A percentile compares a stretch with the other conserved stretches of the same genome.
phyloP scores from a whole-genome alignment of 129 eudicot genomes.

The Chrysanthemum seticuspe region DNA sequence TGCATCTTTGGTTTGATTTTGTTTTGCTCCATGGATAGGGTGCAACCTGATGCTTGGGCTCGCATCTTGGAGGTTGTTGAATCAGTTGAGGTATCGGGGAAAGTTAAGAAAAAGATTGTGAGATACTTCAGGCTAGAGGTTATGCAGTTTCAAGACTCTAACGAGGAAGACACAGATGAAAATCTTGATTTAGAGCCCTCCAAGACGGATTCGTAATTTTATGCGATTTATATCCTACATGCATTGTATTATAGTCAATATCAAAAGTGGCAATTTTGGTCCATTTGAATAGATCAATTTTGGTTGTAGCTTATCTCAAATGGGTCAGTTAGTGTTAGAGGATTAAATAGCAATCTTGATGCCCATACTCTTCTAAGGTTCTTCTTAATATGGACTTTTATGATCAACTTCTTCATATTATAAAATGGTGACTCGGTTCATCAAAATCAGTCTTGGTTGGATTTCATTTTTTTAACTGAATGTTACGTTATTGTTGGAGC shows the following conservation, averaged over 20 bases:
- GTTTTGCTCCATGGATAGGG: too few relatives aligned
- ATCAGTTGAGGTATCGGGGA: slow-evolving; percentile 83
- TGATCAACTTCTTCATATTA: too few relatives aligned
- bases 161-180: slow-evolving; percentile 61
- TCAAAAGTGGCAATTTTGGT: too few relatives aligned
- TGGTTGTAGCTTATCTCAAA: too few relatives aligned
- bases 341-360: not conserved
- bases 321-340: too few relatives aligned
- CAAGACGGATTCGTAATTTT: slow-evolving; percentile 77
- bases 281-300: too few relatives aligned
- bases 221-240: not conserved
- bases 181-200: slow-evolving; percentile 85
- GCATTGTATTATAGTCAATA: not conserved
- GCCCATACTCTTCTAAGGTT: not conserved
- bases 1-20: too few relatives aligned
- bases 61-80: slow-evolving; percentile 78
- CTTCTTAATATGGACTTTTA: too few relatives aligned
- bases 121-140: slow-evolving; percentile 60
- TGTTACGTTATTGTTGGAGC: too few relatives aligned
- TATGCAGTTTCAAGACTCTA: slow-evolving; percentile 73
- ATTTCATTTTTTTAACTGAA: too few relatives aligned
- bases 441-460: too few relatives aligned
- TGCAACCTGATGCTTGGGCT: not conserved
- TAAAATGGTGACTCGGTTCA: too few relatives aligned
- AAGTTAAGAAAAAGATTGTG: slow-evolving; percentile 54